Percentiles rank a stretch among this genome's conserved stretches.
phyloP scores from a whole-genome alignment of 2,329 filamentous ascomycete genomes.

The Zymoseptoria tritici region DNA sequence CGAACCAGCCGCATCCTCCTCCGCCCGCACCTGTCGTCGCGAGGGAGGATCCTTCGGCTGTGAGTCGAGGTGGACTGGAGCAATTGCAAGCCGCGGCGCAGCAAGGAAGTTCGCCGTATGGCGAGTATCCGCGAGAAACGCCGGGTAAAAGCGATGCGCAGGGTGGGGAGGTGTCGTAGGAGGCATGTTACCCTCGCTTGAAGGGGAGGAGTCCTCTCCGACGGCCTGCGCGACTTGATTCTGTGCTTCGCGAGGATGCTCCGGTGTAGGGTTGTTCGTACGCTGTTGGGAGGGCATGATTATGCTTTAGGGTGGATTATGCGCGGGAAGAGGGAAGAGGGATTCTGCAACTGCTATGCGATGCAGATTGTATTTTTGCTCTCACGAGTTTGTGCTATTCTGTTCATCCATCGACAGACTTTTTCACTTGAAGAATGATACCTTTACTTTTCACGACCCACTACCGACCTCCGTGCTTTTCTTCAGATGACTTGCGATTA shows the following conservation, averaged over 20 bases:
- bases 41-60: slow-evolving; percentile 8
- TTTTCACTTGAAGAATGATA: background rate
- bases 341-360: background rate
- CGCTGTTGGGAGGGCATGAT: no score
- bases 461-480: no score
- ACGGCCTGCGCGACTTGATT: background rate
- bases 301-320: background rate
- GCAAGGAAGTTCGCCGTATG: slow-evolving; percentile 10
- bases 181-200: background rate
- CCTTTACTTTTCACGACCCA: no score
- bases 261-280: background rate
- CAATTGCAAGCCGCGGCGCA: slow-evolving; percentile 21
- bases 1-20: slow-evolving; percentile 1
- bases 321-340: background rate
- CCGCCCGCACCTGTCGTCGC: slow-evolving; percentile 17
- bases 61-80: slow-evolving; percentile 17
- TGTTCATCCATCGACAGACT: background rate
- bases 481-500: no score
- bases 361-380: background rate
- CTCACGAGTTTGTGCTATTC: background rate
- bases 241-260: background rate
- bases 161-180: background rate
- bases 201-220: background rate
- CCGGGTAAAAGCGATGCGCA: background rate
- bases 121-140: slow-evolving; percentile 9